These are phyloP conservation scores for Pseudopithomyces chartarum DNA, from an alignment of 2,329 filamentous ascomycete genomes.

Conservation along the genomic window DNA sequence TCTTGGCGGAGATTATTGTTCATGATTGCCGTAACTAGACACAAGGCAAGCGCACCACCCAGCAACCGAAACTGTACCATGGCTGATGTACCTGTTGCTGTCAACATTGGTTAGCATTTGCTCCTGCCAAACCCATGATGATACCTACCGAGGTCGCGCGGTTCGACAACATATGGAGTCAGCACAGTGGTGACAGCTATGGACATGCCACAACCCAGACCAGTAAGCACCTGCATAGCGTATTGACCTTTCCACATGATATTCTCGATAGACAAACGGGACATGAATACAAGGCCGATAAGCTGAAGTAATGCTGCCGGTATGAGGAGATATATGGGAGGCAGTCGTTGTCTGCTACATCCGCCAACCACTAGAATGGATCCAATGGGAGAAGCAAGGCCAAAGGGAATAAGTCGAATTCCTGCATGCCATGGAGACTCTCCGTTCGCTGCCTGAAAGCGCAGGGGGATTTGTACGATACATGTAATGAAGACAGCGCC, in stretches of 20 bases:
- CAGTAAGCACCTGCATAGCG: conserved; percentile 11
- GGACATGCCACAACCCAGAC: conserved; percentile 9
- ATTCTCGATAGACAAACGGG: background rate
- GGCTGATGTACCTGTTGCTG: conserved; percentile 8
- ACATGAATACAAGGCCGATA: conserved; percentile 1
- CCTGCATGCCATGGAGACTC: conserved; percentile 9
- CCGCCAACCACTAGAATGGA: background rate
- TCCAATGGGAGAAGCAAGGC: background rate
- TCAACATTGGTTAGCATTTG: background rate
- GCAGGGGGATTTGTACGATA: conserved; percentile 15
- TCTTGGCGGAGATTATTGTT: background rate
- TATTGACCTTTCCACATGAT: conserved; percentile 5
- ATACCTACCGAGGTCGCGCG: too few relatives aligned
- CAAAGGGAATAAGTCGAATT: conserved; percentile 13
- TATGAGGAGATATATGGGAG: too few relatives aligned
- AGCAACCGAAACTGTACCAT: conserved; percentile 11
- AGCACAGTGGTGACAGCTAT: conserved; percentile 4
- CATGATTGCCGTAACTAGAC: conserved; percentile 5
- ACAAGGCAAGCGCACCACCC: conserved; percentile 7
- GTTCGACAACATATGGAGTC: background rate
- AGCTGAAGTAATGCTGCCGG: too few relatives aligned
- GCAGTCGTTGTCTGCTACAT: too few relatives aligned
- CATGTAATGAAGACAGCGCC: conserved; percentile 10
- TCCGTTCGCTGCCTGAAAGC: conserved; percentile 12
- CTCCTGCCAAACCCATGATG: too few relatives aligned